Conservation (phyloP, 345 rosid genomes). For the Citrus medica region DNA sequence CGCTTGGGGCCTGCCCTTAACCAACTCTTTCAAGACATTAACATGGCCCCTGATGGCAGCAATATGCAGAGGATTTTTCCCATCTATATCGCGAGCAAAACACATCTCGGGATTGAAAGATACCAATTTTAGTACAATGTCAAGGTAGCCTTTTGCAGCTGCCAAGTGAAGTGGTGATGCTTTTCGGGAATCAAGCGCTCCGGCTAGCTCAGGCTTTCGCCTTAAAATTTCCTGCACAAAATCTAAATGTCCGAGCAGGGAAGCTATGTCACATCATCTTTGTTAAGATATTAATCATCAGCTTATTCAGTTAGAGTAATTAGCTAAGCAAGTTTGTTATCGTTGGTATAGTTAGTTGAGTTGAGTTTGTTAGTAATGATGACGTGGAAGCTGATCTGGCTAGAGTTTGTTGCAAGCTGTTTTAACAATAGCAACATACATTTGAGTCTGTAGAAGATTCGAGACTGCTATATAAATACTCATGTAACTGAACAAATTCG, state of each 20-base stretch:
- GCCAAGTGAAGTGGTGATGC: background rate
- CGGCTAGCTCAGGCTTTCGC: background rate
- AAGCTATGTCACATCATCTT: background rate
- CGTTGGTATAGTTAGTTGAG: no score
- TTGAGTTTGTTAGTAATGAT: no score
- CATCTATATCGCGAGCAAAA: background rate
- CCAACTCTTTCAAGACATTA: background rate
- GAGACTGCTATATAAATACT: no score
- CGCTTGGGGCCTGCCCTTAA: background rate
- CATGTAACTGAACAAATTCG: no score
- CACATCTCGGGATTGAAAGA: background rate
- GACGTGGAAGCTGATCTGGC: no score
- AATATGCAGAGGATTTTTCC: background rate
- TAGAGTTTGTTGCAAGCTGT: no score
- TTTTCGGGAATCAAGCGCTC: background rate
- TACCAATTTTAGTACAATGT: background rate
- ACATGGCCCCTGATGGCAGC: background rate
- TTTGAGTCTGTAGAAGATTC: no score
- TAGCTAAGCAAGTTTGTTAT: no score
- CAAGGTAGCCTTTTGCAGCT: background rate
- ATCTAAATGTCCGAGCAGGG: background rate
- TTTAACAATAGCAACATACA: no score
- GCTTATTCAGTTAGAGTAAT: no score
- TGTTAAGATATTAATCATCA: no score
- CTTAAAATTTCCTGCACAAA: background rate